phyloP scores from a whole-genome alignment of 495 filamentous ascomycete species.

The Oleoguttula mirabilis region DNA sequence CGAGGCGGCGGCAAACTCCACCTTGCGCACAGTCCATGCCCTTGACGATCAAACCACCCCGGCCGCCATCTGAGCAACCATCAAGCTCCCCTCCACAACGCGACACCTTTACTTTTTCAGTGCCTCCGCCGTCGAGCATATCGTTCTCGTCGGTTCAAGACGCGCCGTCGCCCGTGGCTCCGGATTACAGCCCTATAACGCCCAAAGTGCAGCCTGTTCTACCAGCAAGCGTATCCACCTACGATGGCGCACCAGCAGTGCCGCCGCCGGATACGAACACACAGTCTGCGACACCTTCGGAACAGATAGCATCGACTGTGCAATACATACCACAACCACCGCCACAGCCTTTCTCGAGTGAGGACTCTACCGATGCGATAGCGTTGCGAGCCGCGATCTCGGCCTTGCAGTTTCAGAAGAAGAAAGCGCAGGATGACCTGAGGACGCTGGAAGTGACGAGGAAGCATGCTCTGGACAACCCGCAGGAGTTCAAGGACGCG shows the following conservation, averaged over 20 bases:
- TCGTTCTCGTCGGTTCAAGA: background rate
- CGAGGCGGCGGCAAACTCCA: background rate
- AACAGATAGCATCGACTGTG: background rate
- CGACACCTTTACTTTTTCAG: slow-evolving; percentile 6
- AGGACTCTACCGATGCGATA: slow-evolving; percentile 70
- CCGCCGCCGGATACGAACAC: background rate
- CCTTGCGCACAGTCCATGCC: slow-evolving; percentile 7
- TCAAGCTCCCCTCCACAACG: slow-evolving; percentile 6
- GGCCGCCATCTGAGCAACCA: background rate
- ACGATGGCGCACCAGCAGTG: background rate
- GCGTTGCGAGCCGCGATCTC: slow-evolving; percentile 69
- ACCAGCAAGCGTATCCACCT: background rate
- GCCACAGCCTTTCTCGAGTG: slow-evolving; percentile 58
- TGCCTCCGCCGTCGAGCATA: slow-evolving; percentile 2
- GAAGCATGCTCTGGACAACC: slow-evolving; percentile 50
- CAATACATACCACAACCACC: slow-evolving; percentile 39
- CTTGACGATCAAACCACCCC: slow-evolving; percentile 4
- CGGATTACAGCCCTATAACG: slow-evolving; percentile 17
- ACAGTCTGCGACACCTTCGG: background rate
- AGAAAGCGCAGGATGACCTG: slow-evolving; percentile 62
- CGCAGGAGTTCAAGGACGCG: slow-evolving; percentile 53
- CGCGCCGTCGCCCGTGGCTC: slow-evolving; percentile 6
- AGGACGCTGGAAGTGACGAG: slow-evolving; percentile 50
- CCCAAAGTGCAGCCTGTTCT: slow-evolving; percentile 16
- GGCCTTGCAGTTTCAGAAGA: slow-evolving; percentile 70